phyloP scores from a whole-genome alignment of 495 filamentous ascomycete species.

The Aspergillus sclerotiicarbonarius region DNA sequence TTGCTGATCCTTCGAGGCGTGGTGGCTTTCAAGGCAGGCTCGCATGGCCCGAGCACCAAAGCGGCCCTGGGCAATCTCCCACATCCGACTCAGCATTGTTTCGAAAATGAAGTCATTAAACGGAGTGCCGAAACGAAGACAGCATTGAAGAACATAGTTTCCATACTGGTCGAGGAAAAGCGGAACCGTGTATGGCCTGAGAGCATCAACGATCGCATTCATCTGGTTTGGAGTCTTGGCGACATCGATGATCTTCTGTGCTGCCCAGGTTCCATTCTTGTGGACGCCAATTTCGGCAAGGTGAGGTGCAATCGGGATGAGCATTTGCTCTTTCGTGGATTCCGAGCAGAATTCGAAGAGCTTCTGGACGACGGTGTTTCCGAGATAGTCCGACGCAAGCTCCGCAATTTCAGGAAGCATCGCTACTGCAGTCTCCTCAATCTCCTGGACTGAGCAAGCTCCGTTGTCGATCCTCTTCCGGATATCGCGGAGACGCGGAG shows the following conservation, averaged over 20 bases:
- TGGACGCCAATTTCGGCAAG: conserved; percentile 95
- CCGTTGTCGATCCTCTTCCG: conserved; percentile 97
- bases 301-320: conserved; percentile 81
- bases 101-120: conserved; percentile 98
- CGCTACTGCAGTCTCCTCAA: conserved; percentile 83
- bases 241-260: conserved; percentile 98
- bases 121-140: conserved; percentile 81
- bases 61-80: conserved; percentile 89
- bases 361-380: conserved; percentile 99
- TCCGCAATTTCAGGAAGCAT: conserved; percentile 98
- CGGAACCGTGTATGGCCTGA: conserved; percentile 81
- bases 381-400: conserved; percentile 89
- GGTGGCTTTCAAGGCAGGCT: conserved; percentile 94
- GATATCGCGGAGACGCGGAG: conserved; percentile 92
- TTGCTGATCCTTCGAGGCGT: conserved; percentile 92
- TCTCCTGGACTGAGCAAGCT: conserved; percentile 76
- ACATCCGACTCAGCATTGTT: conserved; percentile 91
- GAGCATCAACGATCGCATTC: conserved; percentile 74
- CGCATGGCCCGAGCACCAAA: conserved; percentile 96
- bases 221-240: conserved; percentile 82
- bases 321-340: conserved; percentile 84
- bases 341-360: conserved; percentile 96
- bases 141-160: conserved; percentile 97
- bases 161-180: conserved; percentile 97
- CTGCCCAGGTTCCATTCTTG: conserved; percentile 99